These are phyloP conservation scores for Coemansia sp. DNA, from an alignment of 192 early-diverging fungal genomes.

Conservation along the genomic window DNA sequence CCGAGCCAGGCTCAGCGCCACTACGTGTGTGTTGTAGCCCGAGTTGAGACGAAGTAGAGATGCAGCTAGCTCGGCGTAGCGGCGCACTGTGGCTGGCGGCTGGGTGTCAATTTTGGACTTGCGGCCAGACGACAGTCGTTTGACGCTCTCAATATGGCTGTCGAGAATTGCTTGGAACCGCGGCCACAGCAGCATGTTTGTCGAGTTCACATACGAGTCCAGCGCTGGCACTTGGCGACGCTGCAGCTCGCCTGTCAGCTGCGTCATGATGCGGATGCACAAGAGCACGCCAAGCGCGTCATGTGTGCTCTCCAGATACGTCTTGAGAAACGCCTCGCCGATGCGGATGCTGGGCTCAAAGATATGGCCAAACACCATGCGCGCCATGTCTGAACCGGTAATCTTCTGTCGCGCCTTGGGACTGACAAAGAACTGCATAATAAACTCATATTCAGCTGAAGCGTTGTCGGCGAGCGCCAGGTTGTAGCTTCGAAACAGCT, in stretches of 20 bases:
- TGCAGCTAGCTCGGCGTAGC: conserved; percentile 91
- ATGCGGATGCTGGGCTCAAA: conserved; percentile 67
- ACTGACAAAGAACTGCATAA: conserved; percentile 84
- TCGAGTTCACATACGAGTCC: conserved; percentile 84
- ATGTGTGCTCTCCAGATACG: conserved; percentile 71
- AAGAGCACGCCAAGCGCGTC: conserved; percentile 91
- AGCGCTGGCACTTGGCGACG: conserved; percentile 73
- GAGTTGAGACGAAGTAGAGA: conserved; percentile 89
- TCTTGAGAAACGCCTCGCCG: conserved; percentile 61
- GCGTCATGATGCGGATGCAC: conserved; percentile 85
- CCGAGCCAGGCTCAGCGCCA: conserved; percentile 71
- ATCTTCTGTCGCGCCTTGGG: conserved; percentile 61
- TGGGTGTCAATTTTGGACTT: conserved; percentile 58
- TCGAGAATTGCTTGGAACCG: conserved; percentile 80
- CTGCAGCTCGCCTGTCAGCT: conserved; percentile 80
- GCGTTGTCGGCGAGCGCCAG: conserved; percentile 93
- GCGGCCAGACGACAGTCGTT: conserved; percentile 62
- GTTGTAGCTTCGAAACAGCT: conserved; percentile 87
- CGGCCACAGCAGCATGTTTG: conserved; percentile 95
- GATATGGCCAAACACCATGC: conserved; percentile 78
- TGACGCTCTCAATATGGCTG: conserved; percentile 88
- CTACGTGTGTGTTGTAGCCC: conserved; percentile 80
- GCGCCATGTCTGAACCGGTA: conserved; percentile 60
- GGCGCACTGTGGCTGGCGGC: conserved; percentile 57
- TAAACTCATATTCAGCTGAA: conserved; percentile 91